A percentile compares a stretch with the other conserved stretches of the same genome.
Evolutionary conservation across 106 monocot genomes (phyloP).

Genomic region (Agapanthus africanus): DNA sequence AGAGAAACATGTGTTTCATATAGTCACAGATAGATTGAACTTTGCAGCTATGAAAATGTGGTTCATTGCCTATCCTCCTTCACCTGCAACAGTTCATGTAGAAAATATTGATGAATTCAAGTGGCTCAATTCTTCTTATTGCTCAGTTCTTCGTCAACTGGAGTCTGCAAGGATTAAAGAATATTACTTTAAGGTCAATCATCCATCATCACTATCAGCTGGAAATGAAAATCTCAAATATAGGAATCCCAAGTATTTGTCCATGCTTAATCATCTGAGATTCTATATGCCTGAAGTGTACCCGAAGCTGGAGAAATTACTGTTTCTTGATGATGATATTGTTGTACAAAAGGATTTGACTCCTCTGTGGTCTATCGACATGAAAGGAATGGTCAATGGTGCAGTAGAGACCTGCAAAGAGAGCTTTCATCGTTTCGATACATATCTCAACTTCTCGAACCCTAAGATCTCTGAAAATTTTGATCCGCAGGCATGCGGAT

Average conservation of each 20-base stretch:
- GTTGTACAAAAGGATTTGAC: conserved; percentile 74
- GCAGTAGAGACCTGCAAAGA: conserved; percentile 82
- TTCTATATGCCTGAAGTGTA: conserved; percentile 87
- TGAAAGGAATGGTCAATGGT: conserved; percentile 78
- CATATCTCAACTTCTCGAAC: conserved; percentile 70
- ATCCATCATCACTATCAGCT: conserved; percentile 57
- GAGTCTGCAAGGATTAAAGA: conserved; percentile 61
- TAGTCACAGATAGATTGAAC: conserved; percentile 61
- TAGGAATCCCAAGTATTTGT: conserved; percentile 72
- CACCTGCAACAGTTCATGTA: conserved; percentile 43
- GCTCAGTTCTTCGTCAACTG: conserved; percentile 70
- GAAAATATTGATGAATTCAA: conserved; percentile 72
- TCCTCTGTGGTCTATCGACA: conserved; percentile 57
- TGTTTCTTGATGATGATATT: conserved; percentile 79
- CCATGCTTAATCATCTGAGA: conserved; percentile 79
- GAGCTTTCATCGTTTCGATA: conserved; percentile 72
- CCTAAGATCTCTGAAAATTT: conserved; percentile 30
- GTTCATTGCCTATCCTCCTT: conserved; percentile 51
- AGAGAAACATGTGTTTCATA: conserved; percentile 65
- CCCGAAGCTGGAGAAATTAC: conserved; percentile 68
- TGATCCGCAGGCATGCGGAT: conserved; percentile 34
- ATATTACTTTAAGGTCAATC: conserved; percentile 66
- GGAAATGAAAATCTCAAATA: conserved; percentile 73
- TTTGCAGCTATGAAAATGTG: conserved; percentile 74
- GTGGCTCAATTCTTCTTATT: conserved; percentile 80